Conservation (phyloP, 1,284 basidiomycete genomes). For the Boletus smithii region DNA sequence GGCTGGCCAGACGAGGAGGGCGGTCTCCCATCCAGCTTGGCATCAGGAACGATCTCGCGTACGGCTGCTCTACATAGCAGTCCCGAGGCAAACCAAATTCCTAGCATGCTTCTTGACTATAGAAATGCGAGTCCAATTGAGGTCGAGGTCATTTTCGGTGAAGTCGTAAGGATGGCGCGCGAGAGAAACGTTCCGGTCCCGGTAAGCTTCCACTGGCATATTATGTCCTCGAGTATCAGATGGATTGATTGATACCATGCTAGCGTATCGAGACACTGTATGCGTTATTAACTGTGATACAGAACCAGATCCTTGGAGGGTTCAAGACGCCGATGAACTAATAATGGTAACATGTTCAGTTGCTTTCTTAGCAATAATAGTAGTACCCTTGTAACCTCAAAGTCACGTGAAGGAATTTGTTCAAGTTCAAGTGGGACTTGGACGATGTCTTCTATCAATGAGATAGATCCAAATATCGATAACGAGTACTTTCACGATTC, state of each 20-base stretch:
- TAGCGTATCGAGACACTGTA: constrained; percentile 53
- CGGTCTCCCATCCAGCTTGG: constrained; percentile 44
- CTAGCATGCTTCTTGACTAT: constrained; percentile 50
- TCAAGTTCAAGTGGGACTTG: no score
- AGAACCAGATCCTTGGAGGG: constrained; percentile 45
- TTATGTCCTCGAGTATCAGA: neutral
- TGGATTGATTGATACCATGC: no score
- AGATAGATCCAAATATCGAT: neutral
- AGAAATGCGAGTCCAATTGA: constrained; percentile 56
- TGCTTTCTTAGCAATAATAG: no score
- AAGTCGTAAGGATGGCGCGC: constrained; percentile 53
- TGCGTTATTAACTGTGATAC: constrained; percentile 46
- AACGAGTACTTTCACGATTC: neutral
- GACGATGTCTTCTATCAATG: no score
- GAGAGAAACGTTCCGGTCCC: constrained; percentile 47
- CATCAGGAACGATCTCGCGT: constrained; percentile 36
- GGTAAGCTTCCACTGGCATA: constrained; percentile 36
- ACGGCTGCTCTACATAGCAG: neutral
- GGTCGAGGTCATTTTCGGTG: constrained; percentile 62
- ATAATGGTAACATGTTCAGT: no score
- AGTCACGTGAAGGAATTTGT: no score
- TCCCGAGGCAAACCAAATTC: constrained; percentile 41
- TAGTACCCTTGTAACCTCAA: no score
- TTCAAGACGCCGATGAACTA: no score
- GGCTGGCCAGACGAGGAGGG: constrained; percentile 45